Conservation (phyloP, 805 yeast genomes). For the Zygotorulaspora florentina region DNA sequence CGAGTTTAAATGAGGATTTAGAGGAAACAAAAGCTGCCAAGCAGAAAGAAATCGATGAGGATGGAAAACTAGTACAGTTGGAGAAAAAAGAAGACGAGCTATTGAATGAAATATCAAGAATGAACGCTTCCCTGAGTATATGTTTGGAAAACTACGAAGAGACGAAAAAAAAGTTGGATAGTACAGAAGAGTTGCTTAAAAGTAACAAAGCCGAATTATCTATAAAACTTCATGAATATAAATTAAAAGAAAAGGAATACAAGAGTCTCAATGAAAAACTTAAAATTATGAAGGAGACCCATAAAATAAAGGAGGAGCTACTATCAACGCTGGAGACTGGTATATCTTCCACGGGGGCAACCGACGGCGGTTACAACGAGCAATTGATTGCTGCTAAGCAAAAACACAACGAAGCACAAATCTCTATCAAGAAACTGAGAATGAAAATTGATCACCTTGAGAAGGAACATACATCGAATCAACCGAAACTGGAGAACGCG, state of each 20-base stretch:
- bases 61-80: constrained; percentile 54
- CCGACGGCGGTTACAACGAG: constrained; percentile 70
- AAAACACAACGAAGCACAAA: constrained; percentile 48
- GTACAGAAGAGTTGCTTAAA: constrained; percentile 32
- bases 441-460: constrained; percentile 55
- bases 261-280: constrained; percentile 43
- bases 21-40: constrained; percentile 48
- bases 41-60: constrained; percentile 56
- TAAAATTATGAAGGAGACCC: constrained; percentile 42
- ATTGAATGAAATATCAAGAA: constrained; percentile 61
- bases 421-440: constrained; percentile 54
- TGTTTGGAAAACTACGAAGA: constrained; percentile 55
- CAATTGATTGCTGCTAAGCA: constrained; percentile 65
- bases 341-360: constrained; percentile 72
- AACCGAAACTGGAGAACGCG: constrained; percentile 52
- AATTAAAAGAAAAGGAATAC: constrained; percentile 43
- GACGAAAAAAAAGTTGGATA: constrained; percentile 39
- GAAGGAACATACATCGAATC: constrained; percentile 44
- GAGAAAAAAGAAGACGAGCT: constrained; percentile 54
- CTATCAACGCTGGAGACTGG: constrained; percentile 82
- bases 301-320: constrained; percentile 66
- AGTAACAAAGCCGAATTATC: constrained; percentile 35
- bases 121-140: constrained; percentile 59
- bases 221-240: constrained; percentile 38
- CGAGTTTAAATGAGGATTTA: constrained; percentile 57